Evolutionary conservation across 192 early-diverging fungal species (phyloP), one percentile per base, ranked within the genome.

Genomic region (Jimgerdemannia flammicorona): DNA sequence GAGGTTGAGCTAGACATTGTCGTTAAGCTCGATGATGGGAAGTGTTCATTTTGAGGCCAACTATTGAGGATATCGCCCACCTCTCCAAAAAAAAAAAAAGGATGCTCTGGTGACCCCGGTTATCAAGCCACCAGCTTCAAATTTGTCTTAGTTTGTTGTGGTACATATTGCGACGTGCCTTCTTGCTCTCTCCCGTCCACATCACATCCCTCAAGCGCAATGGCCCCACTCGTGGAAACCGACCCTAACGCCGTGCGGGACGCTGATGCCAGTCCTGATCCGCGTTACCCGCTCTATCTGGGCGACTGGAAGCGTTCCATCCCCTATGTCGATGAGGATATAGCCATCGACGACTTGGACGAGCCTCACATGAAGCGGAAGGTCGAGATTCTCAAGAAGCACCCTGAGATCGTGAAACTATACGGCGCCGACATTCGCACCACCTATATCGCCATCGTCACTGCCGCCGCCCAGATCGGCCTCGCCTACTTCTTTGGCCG

Each of bases 291-390:
- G 2, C 78, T 90, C 59, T 95, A 94, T 77, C 83, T 94, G 4
- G 95, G 95, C 59, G 88, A 90, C 74, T 95, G 95, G 95, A 85
- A 89, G 74, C 90, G 91, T 66, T 95, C 95, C 6, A 88, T 94
- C 41, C 93, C 95, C 2, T 79, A 86, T 14, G 73, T 86, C 10
- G 89, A 95, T 76, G 87, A 92, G 77, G 90, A 91, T 72, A 87
- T 94, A 74, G 92, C 93, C 67, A 89, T 85, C 75, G 95, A 96
- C 83, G 88, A 94, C 83, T 85, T 92, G 83, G 97, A 98, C 83
- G 97, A 98, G 84, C 97, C 97, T 43, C 97, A 98, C 81, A 86
- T 91, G 82, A 95, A 94, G 83, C 92, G 97, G 75, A 94, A 95
- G 85, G 82, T 91, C 59, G 91, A 91, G 75, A 98, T 98, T 77